Conservation (phyloP, 352 stramenopile genomes). For the Globisporangium apiculatum region DNA sequence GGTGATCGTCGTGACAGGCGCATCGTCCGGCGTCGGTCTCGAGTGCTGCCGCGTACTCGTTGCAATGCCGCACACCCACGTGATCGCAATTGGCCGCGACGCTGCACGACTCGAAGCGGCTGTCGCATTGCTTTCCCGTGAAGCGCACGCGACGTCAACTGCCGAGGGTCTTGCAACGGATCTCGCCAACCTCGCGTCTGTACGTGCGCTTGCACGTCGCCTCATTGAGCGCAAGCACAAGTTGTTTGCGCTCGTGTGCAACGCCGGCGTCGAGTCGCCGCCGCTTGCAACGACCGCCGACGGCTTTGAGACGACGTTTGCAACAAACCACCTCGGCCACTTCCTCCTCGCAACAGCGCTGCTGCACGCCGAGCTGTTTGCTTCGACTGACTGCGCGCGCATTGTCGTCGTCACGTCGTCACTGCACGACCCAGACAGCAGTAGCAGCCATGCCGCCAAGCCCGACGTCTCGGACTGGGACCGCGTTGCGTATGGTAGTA, state of each 20-base stretch:
- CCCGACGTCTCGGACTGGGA: slow-evolving; percentile 28
- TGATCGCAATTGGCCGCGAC: slow-evolving; percentile 21
- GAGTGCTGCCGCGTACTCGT: slow-evolving; percentile 23
- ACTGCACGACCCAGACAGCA: slow-evolving; percentile 17
- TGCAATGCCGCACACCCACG: slow-evolving; percentile 9
- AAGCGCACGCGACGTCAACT: slow-evolving; percentile 2
- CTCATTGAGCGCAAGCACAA: slow-evolving; percentile 17
- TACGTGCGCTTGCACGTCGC: slow-evolving; percentile 17
- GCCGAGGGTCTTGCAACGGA: slow-evolving; percentile 16
- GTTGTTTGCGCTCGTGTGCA: slow-evolving; percentile 32
- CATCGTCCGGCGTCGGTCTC: slow-evolving; percentile 25
- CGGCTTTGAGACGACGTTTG: slow-evolving; percentile 33
- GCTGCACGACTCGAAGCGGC: slow-evolving; percentile 17
- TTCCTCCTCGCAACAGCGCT: slow-evolving; percentile 28
- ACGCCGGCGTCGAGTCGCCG: slow-evolving; percentile 26
- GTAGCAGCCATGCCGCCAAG: neutral
- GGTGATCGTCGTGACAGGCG: slow-evolving; percentile 27
- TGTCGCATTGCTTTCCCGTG: slow-evolving; percentile 11
- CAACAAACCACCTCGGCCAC: slow-evolving; percentile 33
- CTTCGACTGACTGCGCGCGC: slow-evolving; percentile 7
- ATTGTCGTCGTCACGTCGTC: slow-evolving; percentile 32
- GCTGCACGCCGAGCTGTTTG: slow-evolving; percentile 18
- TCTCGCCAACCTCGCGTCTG: slow-evolving; percentile 19
- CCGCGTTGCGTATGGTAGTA: slow-evolving; percentile 19
- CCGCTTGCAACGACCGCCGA: slow-evolving; percentile 14